phyloP scores from a whole-genome alignment of 2,329 filamentous ascomycete species.

The Dactylellina sp. region DNA sequence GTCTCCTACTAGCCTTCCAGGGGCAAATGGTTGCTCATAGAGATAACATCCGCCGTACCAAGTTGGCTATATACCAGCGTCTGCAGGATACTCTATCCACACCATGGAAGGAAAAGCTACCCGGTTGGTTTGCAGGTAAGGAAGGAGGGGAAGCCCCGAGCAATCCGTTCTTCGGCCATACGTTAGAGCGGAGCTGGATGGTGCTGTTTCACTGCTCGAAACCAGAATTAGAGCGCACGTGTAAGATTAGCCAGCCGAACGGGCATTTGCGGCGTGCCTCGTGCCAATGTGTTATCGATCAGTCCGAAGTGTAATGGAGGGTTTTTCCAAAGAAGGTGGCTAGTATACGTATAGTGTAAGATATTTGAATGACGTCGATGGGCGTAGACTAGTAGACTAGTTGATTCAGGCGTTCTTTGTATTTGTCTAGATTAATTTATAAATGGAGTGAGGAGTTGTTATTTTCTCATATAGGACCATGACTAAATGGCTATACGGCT shows the following conservation, averaged over 20 bases:
- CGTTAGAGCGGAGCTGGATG: constrained; percentile 58
- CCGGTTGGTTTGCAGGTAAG: neutral
- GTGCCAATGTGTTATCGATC: constrained; percentile 8
- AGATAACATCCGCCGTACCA: neutral
- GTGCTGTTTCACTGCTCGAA: constrained; percentile 57
- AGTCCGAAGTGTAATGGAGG: neutral
- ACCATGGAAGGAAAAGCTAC: neutral
- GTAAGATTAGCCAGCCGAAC: neutral
- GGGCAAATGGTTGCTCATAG: constrained; percentile 11
- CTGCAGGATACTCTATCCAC: constrained; percentile 2
- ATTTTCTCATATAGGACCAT: too few relatives aligned
- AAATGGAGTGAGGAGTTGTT: too few relatives aligned
- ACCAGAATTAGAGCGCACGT: constrained; percentile 41
- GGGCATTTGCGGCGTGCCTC: neutral
- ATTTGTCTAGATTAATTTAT: too few relatives aligned
- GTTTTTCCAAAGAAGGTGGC: too few relatives aligned
- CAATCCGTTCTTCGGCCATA: constrained; percentile 57
- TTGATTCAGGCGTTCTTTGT: too few relatives aligned
- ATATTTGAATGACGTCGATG: too few relatives aligned
- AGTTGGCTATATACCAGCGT: neutral
- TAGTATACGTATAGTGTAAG: neutral
- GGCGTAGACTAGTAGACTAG: too few relatives aligned
- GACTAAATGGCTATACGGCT: too few relatives aligned
- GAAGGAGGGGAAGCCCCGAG: constrained; percentile 26
- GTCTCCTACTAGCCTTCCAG: constrained; percentile 2